Evolutionary conservation across 495 filamentous ascomycete genomes (phyloP), one percentile per base, ranked within the genome.

Genomic region (Astrothelium macrocarpum): DNA sequence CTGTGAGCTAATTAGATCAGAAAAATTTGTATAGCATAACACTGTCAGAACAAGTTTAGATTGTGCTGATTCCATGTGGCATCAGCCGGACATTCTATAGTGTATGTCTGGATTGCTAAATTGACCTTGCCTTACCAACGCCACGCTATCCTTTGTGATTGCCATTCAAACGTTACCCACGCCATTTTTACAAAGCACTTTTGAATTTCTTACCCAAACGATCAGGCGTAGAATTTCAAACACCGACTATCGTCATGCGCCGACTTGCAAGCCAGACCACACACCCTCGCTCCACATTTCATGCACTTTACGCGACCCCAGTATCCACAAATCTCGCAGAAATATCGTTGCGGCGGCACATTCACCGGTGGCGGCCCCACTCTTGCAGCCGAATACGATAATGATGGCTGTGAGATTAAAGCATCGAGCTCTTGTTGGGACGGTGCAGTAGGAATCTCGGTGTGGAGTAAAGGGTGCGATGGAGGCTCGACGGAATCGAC

Each of bases 251-350:
- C 88, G 69, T 88, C 84, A 79, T 96, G 91, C 49, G 82, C 78
- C 66, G 84, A 82, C 66, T 92, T 83, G 73, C 91, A 96, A 65
- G 88, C 87, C 62, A 96, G 73, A 66, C 90, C 89, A 75, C 91
- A 96, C 12, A 87, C 88, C 67, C 89, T 74, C 62, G 81, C 78
- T 39, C 90, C 90, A 76, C 91, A 96, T 75, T 85, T 91, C 77
- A 87, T 84, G 74, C 91, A 96, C 74, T 82, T 84, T 32, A 91
- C 87, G 66, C 87, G 81, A 1, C 91, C 91, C 91, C 92, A 96
- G 74, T 94, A 95, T 32, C 91, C 91, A 75, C 91, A 96, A 60
- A 92, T 86, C 70, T 88, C 89, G 76, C 91, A 96, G 71, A 96
- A 96, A 29, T 73, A 71, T 60, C 90, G 79, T 53, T 70, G 71